Percentiles rank a stretch among this genome's conserved stretches.
These are phyloP conservation scores for Macroventuria anomochaeta DNA, from an alignment of 2,329 filamentous ascomycete genomes.

Conservation along the genomic window DNA sequence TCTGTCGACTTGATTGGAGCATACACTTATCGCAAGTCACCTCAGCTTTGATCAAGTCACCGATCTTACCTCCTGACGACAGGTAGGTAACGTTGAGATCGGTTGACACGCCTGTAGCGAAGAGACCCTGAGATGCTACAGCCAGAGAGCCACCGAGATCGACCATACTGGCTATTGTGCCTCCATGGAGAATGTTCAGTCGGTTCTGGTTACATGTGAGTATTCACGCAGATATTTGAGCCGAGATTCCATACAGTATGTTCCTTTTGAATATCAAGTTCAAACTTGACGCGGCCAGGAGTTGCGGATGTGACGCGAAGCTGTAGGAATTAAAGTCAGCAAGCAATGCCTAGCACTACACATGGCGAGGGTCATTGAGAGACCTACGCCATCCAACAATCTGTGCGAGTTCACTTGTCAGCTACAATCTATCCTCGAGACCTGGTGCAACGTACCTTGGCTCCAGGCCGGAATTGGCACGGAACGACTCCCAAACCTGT, in stretches of 20 bases:
- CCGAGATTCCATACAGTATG: constrained; percentile 68
- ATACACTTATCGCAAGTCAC: constrained; percentile 70
- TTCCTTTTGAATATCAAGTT: constrained; percentile 74
- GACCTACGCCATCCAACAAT: constrained; percentile 50
- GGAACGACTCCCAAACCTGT: constrained; percentile 85
- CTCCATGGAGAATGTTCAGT: constrained; percentile 76
- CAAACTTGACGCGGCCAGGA: constrained; percentile 75
- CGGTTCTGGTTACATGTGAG: constrained; percentile 65
- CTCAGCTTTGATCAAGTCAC: constrained; percentile 65
- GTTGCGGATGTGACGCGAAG: constrained; percentile 70
- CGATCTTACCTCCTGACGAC: constrained; percentile 67
- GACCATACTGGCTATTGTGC: constrained; percentile 77
- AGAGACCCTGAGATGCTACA: constrained; percentile 69
- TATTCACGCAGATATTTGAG: background rate
- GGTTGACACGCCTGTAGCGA: constrained; percentile 70
- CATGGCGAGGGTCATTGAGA: background rate
- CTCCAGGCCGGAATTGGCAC: constrained; percentile 84
- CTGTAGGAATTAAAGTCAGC: constrained; percentile 49
- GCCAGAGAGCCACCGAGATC: constrained; percentile 71
- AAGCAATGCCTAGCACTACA: background rate
- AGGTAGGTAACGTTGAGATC: constrained; percentile 72
- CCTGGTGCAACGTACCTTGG: constrained; percentile 67
- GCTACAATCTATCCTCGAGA: background rate
- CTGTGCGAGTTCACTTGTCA: constrained; percentile 28
- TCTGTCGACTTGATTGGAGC: background rate